These are phyloP conservation scores for Leptomonas pyrrhocoris DNA, from an alignment of 208 protist genomes.

Conservation along the genomic window DNA sequence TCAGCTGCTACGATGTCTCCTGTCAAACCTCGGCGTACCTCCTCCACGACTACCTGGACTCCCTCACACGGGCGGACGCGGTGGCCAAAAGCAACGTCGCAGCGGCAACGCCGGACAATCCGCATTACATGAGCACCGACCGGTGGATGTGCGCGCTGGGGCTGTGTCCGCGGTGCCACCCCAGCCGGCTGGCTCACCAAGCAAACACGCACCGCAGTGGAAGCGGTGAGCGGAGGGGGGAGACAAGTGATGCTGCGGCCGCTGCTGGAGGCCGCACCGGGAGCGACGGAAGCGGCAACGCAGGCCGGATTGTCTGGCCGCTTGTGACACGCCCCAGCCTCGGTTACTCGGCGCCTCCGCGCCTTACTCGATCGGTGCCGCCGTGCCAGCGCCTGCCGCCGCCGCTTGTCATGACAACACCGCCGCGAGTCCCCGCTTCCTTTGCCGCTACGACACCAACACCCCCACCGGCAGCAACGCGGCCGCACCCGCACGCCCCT, in stretches of 20 bases:
- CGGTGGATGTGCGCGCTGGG: conserved; percentile 36
- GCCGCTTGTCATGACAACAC: background rate
- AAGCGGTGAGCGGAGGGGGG: background rate
- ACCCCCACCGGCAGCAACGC: background rate
- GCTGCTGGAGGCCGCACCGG: background rate
- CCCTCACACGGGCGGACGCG: background rate
- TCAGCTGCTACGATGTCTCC: conserved; percentile 34
- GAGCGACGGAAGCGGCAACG: background rate
- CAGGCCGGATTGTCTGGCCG: conserved; percentile 16
- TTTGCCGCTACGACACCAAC: background rate
- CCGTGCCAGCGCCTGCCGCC: background rate
- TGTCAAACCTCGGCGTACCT: conserved; percentile 36
- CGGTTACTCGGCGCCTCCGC: conserved; percentile 23
- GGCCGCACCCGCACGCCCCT: background rate
- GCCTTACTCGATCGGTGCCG: background rate
- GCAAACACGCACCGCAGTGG: background rate
- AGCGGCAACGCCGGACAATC: background rate
- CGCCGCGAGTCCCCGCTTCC: background rate
- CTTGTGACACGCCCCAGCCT: conserved; percentile 9
- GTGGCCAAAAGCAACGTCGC: background rate
- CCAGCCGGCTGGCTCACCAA: conserved; percentile 1
- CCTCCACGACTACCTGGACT: background rate
- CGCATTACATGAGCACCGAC: conserved; percentile 24
- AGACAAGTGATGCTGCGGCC: background rate
- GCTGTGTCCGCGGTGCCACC: conserved; percentile 30